These are phyloP conservation scores for Penicillium taxi DNA, from an alignment of 495 filamentous ascomycete genomes.

Conservation along the genomic window DNA sequence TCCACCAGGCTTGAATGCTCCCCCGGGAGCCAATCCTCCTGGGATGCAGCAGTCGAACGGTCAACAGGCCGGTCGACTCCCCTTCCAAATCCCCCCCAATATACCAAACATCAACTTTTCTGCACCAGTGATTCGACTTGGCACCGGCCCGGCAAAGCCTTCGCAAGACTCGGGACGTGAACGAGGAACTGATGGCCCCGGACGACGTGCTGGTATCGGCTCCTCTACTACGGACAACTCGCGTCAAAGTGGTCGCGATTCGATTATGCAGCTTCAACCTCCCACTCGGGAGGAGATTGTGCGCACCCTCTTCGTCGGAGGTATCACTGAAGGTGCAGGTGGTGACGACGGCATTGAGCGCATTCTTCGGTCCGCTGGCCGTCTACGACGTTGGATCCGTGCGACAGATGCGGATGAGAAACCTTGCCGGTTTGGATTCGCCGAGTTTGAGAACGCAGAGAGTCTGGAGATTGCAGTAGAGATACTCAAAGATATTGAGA, in stretches of 20 bases:
- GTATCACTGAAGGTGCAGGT: conserved; percentile 68
- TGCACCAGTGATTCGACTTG: conserved; percentile 91
- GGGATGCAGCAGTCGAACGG: conserved; percentile 68
- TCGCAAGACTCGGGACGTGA: conserved; percentile 44
- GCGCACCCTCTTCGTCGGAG: conserved; percentile 82
- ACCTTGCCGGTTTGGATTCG: conserved; percentile 86
- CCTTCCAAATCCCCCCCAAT: conserved; percentile 85
- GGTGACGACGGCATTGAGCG: conserved; percentile 78
- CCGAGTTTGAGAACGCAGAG: conserved; percentile 90
- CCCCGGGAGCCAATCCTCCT: conserved; percentile 69
- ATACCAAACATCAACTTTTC: conserved; percentile 98
- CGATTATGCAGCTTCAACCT: conserved; percentile 68
- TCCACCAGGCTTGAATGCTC: conserved; percentile 48
- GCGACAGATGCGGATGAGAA: conserved; percentile 76
- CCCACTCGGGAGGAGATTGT: conserved; percentile 86
- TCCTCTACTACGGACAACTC: conserved; percentile 57
- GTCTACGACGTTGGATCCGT: conserved; percentile 75
- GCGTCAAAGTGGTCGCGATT: conserved; percentile 62
- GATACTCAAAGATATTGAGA: conserved; percentile 75
- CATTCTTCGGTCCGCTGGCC: conserved; percentile 69
- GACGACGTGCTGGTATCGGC: conserved; percentile 62
- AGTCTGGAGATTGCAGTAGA: conserved; percentile 81
- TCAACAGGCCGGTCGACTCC: conserved; percentile 63
- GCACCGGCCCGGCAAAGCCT: conserved; percentile 60
- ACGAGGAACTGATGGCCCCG: conserved; percentile 37